Evolutionary conservation across 208 protist species (phyloP), one percentile per base, ranked within the genome.

Genomic region (Trypanosoma vivax): DNA sequence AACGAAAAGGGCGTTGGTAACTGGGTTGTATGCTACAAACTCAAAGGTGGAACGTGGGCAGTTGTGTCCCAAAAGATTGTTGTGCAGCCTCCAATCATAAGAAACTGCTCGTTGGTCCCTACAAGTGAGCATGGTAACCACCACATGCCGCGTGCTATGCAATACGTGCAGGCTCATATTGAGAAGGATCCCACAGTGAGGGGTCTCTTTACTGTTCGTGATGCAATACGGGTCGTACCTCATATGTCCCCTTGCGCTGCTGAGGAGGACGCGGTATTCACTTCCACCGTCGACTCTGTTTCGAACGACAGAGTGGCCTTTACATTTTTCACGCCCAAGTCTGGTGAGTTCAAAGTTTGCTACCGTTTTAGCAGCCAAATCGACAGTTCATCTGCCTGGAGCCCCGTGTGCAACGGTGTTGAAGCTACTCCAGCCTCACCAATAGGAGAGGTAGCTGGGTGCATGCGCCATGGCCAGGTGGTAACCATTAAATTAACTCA

Each of bases 271-370:
- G 65, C 57, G 14, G 72, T 95, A 30, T 87, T 82, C 62, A 68
- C 53, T 1, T 76, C 53, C 16, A 30, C 30, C 3, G 50, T 47
- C 13, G 38, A 53, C n/a, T n/a, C n/a, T n/a, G n/a, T n/a, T 7
- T 56, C 60, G 33, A 25, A 49, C 0, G 47, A 56, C 16, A 29
- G 35, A 24, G 29, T 29, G 1, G 58, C 48, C 16, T 58, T 63
- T 19, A 48, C 38, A 13, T 61, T 73, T 5, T 92, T 89, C 55
- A 57, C 78, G 9, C 67, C 73, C 21, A 48, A 46, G 31, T 40
- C 55, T 1, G 82, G 82, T 5, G 59, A 13, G 40, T 92, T 78
- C 59, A 92, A 91, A 56, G 31, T 95, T 62, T 95, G 88, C 70
- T 92, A 95, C 61, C 83, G 79, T 60, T 73, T 91, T 39, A 75